Conservation (phyloP, 805 yeast species). For the Starmerella asiatica region DNA sequence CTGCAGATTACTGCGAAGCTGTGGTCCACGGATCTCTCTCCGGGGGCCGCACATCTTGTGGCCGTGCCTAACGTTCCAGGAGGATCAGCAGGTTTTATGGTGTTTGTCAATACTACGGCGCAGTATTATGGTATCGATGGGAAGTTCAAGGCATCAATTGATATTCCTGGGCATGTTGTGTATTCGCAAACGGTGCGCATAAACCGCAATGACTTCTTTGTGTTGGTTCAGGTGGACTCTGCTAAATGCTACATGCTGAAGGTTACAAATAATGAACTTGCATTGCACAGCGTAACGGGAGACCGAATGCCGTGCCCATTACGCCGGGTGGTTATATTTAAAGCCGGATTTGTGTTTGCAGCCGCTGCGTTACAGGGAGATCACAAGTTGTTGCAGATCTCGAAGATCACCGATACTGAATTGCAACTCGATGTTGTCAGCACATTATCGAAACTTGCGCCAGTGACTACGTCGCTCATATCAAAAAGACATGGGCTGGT, state of each 20-base stretch:
- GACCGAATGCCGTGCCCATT: not conserved
- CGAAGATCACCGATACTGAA: slow-evolving; percentile 40
- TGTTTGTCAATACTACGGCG: not conserved
- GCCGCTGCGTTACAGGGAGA: slow-evolving; percentile 45
- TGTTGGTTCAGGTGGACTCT: slow-evolving; percentile 49
- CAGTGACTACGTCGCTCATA: slow-evolving; percentile 3
- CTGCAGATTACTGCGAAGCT: slow-evolving; percentile 57
- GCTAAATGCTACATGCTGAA: slow-evolving; percentile 70
- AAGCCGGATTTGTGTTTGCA: slow-evolving; percentile 63
- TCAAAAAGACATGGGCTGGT: slow-evolving; percentile 30
- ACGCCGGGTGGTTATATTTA: slow-evolving; percentile 40
- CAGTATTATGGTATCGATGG: not conserved
- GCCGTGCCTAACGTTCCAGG: not conserved
- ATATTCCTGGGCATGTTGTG: not conserved
- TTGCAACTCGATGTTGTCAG: slow-evolving; percentile 7
- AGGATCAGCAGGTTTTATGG: not conserved
- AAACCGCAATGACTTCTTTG: slow-evolving; percentile 39
- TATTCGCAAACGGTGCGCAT: not conserved
- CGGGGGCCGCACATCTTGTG: not conserved
- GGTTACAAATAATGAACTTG: slow-evolving; percentile 24
- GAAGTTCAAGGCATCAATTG: not conserved
- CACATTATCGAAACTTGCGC: slow-evolving; percentile 2
- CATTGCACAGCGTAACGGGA: slow-evolving; percentile 25
- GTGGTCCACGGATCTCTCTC: slow-evolving; percentile 31
- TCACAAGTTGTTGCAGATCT: slow-evolving; percentile 64